A percentile compares a stretch with the other conserved stretches of the same genome.
These are phyloP conservation scores for Fusarium armeniacum DNA, from an alignment of 2,329 filamentous ascomycete genomes.

Conservation along the genomic window DNA sequence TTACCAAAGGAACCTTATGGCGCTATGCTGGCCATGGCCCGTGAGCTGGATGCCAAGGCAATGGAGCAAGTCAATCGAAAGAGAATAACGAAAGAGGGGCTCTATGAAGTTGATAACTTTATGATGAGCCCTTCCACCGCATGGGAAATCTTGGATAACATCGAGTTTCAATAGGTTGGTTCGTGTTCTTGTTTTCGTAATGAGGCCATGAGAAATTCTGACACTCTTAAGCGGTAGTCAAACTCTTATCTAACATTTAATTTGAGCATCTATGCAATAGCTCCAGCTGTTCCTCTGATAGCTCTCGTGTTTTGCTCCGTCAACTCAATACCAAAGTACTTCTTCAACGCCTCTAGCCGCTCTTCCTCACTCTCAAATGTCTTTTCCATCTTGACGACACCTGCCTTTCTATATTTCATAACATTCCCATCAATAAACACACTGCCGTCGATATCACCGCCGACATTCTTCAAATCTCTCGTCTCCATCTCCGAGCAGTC, in stretches of 20 bases:
- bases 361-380: constrained; percentile 18
- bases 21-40: constrained; percentile 27
- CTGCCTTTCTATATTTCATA: constrained; percentile 15
- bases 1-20: constrained; percentile 15
- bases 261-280: not conserved
- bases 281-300: constrained; percentile 20
- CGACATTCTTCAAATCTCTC: not conserved
- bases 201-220: not conserved
- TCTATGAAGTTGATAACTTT: not conserved
- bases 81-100: not conserved
- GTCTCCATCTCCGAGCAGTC: not conserved
- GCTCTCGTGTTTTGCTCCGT: constrained; percentile 10
- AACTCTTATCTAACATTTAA: too few species aligned
- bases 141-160: constrained; percentile 33
- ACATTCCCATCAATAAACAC: constrained; percentile 25
- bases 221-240: not conserved
- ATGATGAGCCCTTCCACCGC: constrained; percentile 26
- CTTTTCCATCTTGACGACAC: constrained; percentile 8
- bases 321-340: constrained; percentile 25
- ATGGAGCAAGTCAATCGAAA: constrained; percentile 30
- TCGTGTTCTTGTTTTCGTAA: too few species aligned
- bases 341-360: constrained; percentile 8
- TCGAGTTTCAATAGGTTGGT: constrained; percentile 19
- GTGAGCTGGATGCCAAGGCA: constrained; percentile 36
- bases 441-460: constrained; percentile 12